Evolutionary conservation across 1,139 yeast genomes (phyloP), one percentile per base, ranked within the genome.

Genomic region (Nakaseomyces delphensis): DNA sequence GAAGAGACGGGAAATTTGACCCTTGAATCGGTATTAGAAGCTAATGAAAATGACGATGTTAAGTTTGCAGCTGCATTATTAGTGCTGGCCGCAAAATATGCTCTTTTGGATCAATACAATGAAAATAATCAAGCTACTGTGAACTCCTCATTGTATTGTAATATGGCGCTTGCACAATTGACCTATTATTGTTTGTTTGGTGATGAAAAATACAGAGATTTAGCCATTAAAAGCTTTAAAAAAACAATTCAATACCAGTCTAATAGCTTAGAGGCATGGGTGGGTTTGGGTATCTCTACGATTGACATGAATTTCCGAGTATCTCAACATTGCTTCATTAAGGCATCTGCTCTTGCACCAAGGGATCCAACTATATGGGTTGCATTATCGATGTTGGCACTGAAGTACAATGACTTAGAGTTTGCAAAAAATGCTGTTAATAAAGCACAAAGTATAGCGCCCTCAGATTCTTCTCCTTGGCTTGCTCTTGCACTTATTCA

Each of bases 251-350:
- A 74, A 45, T 63, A 79, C 15, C 96, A 89, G 57, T 73, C 79
- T 3, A 74, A 72, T 46, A 83, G 82, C 49, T 68, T 83, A 1
- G 77, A 74, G 25, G 79, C 78, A 46, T 91, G 99, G 99, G 70
- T 77, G 40, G 81, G 84, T 0, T 69, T 89, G 32, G 98, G 97
- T 10, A 73, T 82, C 49, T 79, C 85, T 0, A 66, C 79, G 0
- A 70, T 79, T 39, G 65, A 76, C 2, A 60, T 68, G 4, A 82
- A 78, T 52, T 80, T 91, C 0, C 73, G 74, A 42, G 83, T 86
- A 6, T 71, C 96, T 0, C 99, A 91, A 60, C 98, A 91, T 63
- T 86, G 96, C 59, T 85, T 83, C 54, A 83, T 93, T 51, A 82
- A 85, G 49, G 91, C 96, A 0, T 66, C 79, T 2, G 71, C 85